Evolutionary conservation across 148 eudicot species (phyloP).

Genomic region (Bassia scoparia): DNA sequence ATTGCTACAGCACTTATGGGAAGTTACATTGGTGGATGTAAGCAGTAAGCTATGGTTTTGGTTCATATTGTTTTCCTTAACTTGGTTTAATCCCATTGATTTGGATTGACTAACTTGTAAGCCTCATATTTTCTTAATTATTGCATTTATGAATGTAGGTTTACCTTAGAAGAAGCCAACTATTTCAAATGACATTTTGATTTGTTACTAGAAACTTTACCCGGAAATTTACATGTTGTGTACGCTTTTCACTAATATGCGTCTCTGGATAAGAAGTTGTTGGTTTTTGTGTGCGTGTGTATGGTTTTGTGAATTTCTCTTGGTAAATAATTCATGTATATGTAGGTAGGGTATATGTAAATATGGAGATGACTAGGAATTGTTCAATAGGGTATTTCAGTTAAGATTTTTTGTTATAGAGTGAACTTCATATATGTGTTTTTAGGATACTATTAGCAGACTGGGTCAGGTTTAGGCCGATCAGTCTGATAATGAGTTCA

Average conservation of each 20-base stretch:
- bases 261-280: background rate
- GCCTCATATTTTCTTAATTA: background rate
- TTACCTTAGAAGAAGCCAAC: background rate
- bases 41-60: conserved; percentile 9
- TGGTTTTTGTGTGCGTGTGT: background rate
- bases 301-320: background rate
- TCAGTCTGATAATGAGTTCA: too few relatives aligned
- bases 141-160: background rate
- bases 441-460: too few relatives aligned
- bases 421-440: too few relatives aligned
- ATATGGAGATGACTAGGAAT: background rate
- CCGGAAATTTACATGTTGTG: background rate
- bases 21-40: conserved; percentile 95
- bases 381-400: too few relatives aligned
- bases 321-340: background rate
- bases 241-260: background rate
- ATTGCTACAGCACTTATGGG: conserved; percentile 93
- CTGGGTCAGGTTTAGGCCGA: too few relatives aligned
- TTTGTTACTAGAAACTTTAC: background rate
- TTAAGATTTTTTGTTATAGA: too few relatives aligned
- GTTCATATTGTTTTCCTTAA: background rate
- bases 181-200: background rate
- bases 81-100: background rate
- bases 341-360: background rate
- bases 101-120: background rate